These are phyloP conservation scores for Mucor plumbeus DNA, from an alignment of 371 early-diverging fungal genomes.

Conservation along the genomic window DNA sequence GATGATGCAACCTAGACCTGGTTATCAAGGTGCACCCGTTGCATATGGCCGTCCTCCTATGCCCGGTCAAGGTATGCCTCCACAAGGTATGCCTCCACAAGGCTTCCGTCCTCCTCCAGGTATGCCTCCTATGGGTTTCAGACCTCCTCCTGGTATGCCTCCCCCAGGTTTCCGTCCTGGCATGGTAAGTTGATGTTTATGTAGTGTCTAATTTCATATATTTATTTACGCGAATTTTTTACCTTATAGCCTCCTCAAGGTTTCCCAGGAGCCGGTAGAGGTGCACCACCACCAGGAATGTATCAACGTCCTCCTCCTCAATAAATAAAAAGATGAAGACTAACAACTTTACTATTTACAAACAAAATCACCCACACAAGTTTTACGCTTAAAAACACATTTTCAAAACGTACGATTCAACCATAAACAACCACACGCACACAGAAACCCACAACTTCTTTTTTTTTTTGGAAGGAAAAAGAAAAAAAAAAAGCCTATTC, in stretches of 20 bases:
- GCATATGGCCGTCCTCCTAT: slow-evolving; percentile 76
- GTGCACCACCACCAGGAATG: slow-evolving; percentile 43
- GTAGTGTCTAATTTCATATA: not conserved
- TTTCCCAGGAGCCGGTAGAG: slow-evolving; percentile 43
- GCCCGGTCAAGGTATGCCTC: slow-evolving; percentile 55
- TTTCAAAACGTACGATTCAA: not conserved
- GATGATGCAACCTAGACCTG: slow-evolving; percentile 76
- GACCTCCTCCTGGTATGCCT: slow-evolving; percentile 56
- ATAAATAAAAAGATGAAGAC: slow-evolving; percentile 5
- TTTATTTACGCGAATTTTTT: slow-evolving; percentile 3
- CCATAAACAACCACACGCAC: not conserved
- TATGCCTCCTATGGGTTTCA: slow-evolving; percentile 62
- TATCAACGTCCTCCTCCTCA: slow-evolving; percentile 41
- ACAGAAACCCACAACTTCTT: not conserved
- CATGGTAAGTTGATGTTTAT: slow-evolving; percentile 16
- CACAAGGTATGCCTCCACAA: slow-evolving; percentile 52
- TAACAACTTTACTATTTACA: not conserved
- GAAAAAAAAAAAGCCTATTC: slow-evolving; percentile 12
- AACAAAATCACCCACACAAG: not conserved
- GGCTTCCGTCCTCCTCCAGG: slow-evolving; percentile 69
- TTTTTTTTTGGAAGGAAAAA: slow-evolving; percentile 4
- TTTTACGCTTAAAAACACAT: not conserved
- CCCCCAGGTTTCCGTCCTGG: slow-evolving; percentile 35
- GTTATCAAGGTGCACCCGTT: slow-evolving; percentile 71
- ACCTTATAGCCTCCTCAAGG: slow-evolving; percentile 40